Evolutionary conservation across 805 yeast species (phyloP), one percentile per base, ranked within the genome.

Genomic region (Yarrowia sp.): DNA sequence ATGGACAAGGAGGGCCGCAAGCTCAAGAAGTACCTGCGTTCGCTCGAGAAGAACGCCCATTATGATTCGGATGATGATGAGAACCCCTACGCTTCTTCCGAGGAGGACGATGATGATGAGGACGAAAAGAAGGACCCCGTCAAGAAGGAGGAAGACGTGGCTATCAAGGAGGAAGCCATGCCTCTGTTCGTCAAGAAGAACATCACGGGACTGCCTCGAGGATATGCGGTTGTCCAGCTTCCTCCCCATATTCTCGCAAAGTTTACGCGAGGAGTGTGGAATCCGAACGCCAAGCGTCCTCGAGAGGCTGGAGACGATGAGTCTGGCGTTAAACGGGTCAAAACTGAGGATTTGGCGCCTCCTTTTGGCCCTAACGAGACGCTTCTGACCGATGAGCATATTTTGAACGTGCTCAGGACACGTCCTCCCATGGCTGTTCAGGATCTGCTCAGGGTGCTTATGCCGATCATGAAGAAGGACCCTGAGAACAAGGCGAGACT

Each of bases 1-100:
- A 88, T 91, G 47, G 97, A 92, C 73, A 90, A 88, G 70, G 97
- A 90, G 72, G 97, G 98, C 67, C 86, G 85, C 70, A 87, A 86
- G 71, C 81, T 93, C 64, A 84, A 90, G 68, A 88, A 88, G 72
- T 91, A 94, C 1, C 79, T 94, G 68, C 84, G 87, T 65, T 86
- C 90, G 68, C 84, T 93, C 29, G 97, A 93, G 72, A 85, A 90
- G 73, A 87, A 86, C 67, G 96, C 75, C 42, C 92, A 90, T 49
- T 91, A 93, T 68, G 97, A 91, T 68, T 83, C 87, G 61, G 94
- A 90, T 62, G 84, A 82, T 21, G 80, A 80, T 46, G 90, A 90
- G 71, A 97, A 97, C 38, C 91, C 90, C 69, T 77, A 87, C 21
- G 83, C 87, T 49, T 82, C 88, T 69, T 75, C 86, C 60, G 79